A percentile compares a stretch with the other conserved stretches of the same genome.
These are phyloP conservation scores for Perkinsus olseni DNA, from an alignment of 169 alveolate genomes.

Conservation along the genomic window DNA sequence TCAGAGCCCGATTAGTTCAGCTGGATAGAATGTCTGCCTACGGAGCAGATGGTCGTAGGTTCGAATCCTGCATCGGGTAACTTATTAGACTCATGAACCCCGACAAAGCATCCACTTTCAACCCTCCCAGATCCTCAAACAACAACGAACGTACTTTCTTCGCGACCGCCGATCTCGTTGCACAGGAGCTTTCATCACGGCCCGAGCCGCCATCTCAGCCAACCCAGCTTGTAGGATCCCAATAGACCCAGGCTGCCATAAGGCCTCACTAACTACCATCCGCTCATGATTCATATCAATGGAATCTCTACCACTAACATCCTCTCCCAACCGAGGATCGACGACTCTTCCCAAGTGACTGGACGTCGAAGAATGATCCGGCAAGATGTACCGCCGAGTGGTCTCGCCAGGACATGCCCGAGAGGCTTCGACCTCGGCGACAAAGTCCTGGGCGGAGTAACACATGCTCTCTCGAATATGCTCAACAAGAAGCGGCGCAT, in stretches of 20 bases:
- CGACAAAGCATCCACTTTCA: no score
- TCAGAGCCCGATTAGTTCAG: neutral
- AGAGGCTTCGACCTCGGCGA: neutral
- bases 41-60: slow-evolving; percentile 5
- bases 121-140: neutral
- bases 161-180: neutral
- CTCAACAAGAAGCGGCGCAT: neutral
- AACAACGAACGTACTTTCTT: neutral
- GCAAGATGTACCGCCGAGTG: neutral
- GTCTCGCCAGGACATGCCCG: neutral
- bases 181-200: neutral
- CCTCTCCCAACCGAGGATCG: neutral
- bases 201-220: neutral
- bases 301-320: neutral
- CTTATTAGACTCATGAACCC: no score
- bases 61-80: slow-evolving; percentile 3
- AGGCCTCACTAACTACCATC: neutral
- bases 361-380: neutral
- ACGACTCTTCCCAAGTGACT: neutral
- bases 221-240: neutral
- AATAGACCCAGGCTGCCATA: neutral
- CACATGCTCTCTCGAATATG: neutral
- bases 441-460: neutral
- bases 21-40: slow-evolving; percentile 3
- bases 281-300: neutral